These are phyloP conservation scores for Scleroderma bovista DNA, from an alignment of 768 basidiomycete species.

Conservation along the genomic window DNA sequence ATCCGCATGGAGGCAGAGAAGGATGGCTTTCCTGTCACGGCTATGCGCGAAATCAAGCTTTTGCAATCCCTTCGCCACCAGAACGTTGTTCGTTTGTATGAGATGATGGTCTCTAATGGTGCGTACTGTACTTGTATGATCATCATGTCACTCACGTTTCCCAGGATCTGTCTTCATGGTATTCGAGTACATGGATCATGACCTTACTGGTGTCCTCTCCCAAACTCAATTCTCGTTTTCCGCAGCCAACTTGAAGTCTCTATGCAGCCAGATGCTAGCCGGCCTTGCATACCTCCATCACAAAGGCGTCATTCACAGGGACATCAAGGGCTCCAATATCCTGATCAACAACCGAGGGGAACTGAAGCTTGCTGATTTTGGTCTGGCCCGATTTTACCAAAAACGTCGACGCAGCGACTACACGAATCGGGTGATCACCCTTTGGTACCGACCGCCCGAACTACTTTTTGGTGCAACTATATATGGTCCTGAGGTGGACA, in stretches of 20 bases:
- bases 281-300: constrained; percentile 94
- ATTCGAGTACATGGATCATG: constrained; percentile 99
- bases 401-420: constrained; percentile 88
- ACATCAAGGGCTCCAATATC: constrained; percentile 99
- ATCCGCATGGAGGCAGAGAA: constrained; percentile 97
- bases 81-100: constrained; percentile 85
- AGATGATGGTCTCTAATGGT: constrained; percentile 99
- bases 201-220: constrained; percentile 89
- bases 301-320: constrained; percentile 94
- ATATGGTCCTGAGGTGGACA: constrained; percentile 96
- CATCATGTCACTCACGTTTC: constrained; percentile 5
- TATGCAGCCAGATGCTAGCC: constrained; percentile 92
- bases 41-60: constrained; percentile 98
- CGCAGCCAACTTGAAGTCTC: constrained; percentile 87
- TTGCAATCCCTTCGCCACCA: constrained; percentile 85
- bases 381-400: constrained; percentile 93
- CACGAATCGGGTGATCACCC: constrained; percentile 98
- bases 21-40: constrained; percentile 98
- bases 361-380: constrained; percentile 96
- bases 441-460: constrained; percentile 98
- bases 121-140: constrained; percentile 13
- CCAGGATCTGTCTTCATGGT: constrained; percentile 97
- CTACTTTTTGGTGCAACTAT: constrained; percentile 91
- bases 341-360: constrained; percentile 87
- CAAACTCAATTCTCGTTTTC: constrained; percentile 85